Evolutionary conservation across 371 early-diverging fungal species (phyloP).

Genomic region (Apophysomyces sp.): DNA sequence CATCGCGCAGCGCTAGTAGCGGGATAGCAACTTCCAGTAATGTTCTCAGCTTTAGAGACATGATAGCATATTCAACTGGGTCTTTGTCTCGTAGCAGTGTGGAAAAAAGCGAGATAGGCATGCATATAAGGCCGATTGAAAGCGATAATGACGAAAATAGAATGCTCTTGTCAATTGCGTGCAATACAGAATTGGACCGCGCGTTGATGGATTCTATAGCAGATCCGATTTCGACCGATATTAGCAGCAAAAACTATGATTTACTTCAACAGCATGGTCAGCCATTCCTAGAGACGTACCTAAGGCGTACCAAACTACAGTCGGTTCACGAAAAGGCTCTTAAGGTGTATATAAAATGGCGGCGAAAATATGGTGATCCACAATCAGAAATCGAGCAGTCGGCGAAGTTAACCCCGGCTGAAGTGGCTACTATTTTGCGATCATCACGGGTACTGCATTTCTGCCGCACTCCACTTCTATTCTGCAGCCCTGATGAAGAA

Average conservation of each 20-base stretch:
- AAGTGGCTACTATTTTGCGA: slow-evolving; percentile 57
- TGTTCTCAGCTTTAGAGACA: slow-evolving; percentile 25
- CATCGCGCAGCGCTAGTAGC: neutral
- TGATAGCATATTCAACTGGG: slow-evolving; percentile 18
- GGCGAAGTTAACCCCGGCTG: slow-evolving; percentile 47
- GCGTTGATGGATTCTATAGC: slow-evolving; percentile 49
- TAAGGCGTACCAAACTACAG: slow-evolving; percentile 45
- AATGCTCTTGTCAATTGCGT: slow-evolving; percentile 2
- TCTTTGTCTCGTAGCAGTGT: slow-evolving; percentile 4
- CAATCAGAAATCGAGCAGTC: slow-evolving; percentile 28
- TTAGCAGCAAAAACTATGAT: slow-evolving; percentile 34
- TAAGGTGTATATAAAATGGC: slow-evolving; percentile 61
- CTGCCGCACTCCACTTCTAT: slow-evolving; percentile 62
- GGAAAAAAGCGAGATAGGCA: slow-evolving; percentile 1
- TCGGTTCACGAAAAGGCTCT: slow-evolving; percentile 60
- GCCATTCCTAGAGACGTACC: slow-evolving; percentile 54
- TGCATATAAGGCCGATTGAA: neutral
- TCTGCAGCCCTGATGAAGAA: slow-evolving; percentile 46
- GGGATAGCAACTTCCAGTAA: neutral
- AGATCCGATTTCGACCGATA: slow-evolving; percentile 32
- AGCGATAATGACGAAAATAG: slow-evolving; percentile 18
- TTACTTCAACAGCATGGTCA: slow-evolving; percentile 57
- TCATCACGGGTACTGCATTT: slow-evolving; percentile 65
- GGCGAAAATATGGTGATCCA: slow-evolving; percentile 45
- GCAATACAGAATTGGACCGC: slow-evolving; percentile 38